phyloP scores from a whole-genome alignment of 1,284 basidiomycete genomes.

The Puccinia polysora region DNA sequence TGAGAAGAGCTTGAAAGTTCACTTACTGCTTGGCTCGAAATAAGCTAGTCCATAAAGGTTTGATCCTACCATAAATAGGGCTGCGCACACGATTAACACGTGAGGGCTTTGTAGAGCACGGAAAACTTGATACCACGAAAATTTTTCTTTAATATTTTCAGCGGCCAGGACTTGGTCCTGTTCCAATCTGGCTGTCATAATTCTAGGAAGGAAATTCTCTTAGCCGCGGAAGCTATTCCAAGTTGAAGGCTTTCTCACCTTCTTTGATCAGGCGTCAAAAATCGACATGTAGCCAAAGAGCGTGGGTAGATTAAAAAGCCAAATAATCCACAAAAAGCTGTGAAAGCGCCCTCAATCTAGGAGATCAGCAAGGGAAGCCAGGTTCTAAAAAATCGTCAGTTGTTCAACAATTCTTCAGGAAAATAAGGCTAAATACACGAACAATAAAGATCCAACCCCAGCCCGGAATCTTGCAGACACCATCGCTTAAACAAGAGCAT shows the following conservation, averaged over 20 bases:
- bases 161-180: neutral
- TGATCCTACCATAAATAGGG: constrained; percentile 30
- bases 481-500: no score
- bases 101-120: constrained; percentile 35
- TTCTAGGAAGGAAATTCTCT: neutral
- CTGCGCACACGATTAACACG: constrained; percentile 10
- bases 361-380: neutral
- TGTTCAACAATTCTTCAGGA: neutral
- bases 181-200: constrained; percentile 14
- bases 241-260: constrained; percentile 10
- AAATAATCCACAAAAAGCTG: constrained; percentile 13
- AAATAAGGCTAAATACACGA: neutral
- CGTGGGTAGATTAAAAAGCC: constrained; percentile 32
- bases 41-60: constrained; percentile 33
- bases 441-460: constrained; percentile 43
- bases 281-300: neutral
- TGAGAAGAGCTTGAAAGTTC: no score
- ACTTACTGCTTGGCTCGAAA: constrained; percentile 40
- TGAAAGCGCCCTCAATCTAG: constrained; percentile 36
- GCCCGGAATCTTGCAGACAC: constrained; percentile 26
- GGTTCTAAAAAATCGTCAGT: neutral
- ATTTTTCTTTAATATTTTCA: neutral
- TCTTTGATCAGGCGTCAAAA: constrained; percentile 27
- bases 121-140: constrained; percentile 22
- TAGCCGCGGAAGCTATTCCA: neutral